These are phyloP conservation scores for Vanilla planifolia DNA, from an alignment of 106 monocot genomes.

Conservation along the genomic window DNA sequence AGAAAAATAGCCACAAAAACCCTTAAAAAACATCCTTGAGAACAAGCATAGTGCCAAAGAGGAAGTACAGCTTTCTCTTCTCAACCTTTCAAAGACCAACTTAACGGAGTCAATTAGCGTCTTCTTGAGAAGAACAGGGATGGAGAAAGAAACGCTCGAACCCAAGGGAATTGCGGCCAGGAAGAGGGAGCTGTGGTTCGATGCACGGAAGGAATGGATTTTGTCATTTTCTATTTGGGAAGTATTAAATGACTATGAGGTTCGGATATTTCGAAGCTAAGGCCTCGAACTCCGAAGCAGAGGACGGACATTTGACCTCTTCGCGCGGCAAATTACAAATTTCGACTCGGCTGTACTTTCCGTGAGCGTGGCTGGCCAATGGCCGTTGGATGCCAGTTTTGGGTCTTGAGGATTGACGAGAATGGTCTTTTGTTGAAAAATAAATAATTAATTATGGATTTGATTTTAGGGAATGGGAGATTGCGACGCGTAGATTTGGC, in stretches of 20 bases:
- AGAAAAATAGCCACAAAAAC: too few relatives aligned
- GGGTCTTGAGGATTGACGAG: too few relatives aligned
- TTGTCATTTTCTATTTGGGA: background rate
- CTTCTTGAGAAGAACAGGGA: background rate
- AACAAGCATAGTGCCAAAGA: too few relatives aligned
- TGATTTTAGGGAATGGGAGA: too few relatives aligned
- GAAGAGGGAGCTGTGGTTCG: background rate
- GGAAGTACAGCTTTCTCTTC: too few relatives aligned
- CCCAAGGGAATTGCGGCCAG: background rate
- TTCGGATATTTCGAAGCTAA: constrained; percentile 6
- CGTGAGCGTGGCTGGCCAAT: background rate
- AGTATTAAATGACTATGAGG: background rate
- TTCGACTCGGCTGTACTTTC: background rate
- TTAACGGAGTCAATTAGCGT: background rate
- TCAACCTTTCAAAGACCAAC: too few relatives aligned
- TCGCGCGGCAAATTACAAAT: constrained; percentile 13
- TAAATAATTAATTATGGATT: too few relatives aligned
- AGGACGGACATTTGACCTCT: background rate
- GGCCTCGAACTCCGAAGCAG: too few relatives aligned
- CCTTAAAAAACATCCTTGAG: too few relatives aligned
- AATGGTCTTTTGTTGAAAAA: too few relatives aligned
- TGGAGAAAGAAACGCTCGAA: background rate
- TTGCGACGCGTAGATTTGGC: too few relatives aligned
- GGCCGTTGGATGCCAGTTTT: background rate
- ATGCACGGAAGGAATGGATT: background rate